phyloP scores from a whole-genome alignment of 208 protist species.

The Tritrichomonas foetus region DNA sequence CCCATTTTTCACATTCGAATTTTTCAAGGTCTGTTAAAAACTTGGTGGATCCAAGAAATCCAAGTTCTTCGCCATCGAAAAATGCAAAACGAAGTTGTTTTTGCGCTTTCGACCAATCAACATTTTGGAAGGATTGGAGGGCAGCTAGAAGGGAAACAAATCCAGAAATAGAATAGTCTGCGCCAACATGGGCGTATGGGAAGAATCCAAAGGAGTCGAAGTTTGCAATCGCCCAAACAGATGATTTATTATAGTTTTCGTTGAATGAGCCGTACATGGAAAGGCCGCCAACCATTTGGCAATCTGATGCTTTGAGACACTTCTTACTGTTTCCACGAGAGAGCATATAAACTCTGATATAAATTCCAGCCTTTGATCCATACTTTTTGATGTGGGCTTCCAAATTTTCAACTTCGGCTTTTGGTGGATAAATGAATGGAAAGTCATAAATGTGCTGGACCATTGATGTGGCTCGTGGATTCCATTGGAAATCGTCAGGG shows the following conservation, averaged over 20 bases:
- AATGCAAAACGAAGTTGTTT: neutral
- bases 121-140: neutral
- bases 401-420: neutral
- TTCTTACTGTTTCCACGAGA: neutral
- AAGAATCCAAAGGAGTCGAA: neutral
- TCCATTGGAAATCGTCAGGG: neutral
- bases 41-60: neutral
- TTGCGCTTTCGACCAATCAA: neutral
- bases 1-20: neutral
- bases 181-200: neutral
- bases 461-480: neutral
- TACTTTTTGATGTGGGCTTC: neutral
- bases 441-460: neutral
- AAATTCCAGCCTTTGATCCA: neutral
- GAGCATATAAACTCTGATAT: neutral
- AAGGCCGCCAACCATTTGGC: neutral
- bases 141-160: neutral
- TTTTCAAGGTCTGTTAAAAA: neutral
- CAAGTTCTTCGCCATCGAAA: conserved; percentile 15
- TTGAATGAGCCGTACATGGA: neutral
- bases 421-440: neutral
- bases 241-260: neutral
- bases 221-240: neutral
- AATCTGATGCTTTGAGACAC: neutral
- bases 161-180: conserved; percentile 30